phyloP scores from a whole-genome alignment of 106 monocot genomes.

The Ottelia alismoides region DNA sequence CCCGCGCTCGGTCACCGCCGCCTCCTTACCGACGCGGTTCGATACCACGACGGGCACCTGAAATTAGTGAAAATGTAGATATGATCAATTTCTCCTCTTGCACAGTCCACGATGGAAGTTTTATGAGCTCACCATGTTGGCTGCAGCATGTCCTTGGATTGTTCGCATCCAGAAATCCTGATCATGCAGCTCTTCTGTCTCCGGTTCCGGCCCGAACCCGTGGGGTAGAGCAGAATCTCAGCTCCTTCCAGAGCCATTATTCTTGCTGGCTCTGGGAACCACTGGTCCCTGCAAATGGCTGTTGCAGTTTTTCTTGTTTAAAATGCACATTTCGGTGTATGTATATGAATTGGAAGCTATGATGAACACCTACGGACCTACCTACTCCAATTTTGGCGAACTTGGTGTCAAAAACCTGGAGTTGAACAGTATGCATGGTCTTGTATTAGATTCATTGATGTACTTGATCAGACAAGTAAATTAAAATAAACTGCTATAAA shows the following conservation, averaged over 20 bases:
- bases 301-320: too few relatives aligned
- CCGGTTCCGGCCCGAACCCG: not conserved
- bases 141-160: not conserved
- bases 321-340: too few relatives aligned
- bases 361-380: too few relatives aligned
- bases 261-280: not conserved
- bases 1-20: not conserved
- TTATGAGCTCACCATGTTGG: not conserved
- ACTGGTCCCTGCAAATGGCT: not conserved
- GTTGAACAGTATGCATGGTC: not conserved
- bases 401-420: not conserved
- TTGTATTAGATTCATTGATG: not conserved
- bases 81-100: too few relatives aligned
- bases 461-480: not conserved
- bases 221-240: not conserved
- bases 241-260: not conserved
- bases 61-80: not conserved
- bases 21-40: not conserved
- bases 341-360: too few relatives aligned
- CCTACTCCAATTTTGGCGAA: not conserved
- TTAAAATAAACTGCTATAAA: not conserved
- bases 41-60: not conserved
- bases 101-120: too few relatives aligned
- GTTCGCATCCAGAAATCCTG: not conserved
- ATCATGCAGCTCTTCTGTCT: not conserved